phyloP scores from a whole-genome alignment of 1,284 basidiomycete species.

The Apiotrichum gracile region DNA sequence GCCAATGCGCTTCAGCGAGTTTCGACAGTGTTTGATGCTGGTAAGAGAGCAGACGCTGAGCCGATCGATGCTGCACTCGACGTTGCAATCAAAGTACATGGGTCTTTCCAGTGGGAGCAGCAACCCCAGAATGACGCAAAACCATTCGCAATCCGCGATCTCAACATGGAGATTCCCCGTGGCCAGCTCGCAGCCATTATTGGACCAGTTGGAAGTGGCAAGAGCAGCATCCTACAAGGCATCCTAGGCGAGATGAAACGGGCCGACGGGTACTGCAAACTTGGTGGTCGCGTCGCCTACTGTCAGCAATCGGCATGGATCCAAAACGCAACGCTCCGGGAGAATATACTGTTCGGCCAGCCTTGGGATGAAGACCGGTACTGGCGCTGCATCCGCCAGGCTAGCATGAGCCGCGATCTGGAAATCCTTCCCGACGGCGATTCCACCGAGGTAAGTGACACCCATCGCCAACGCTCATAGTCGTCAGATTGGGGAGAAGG shows the following conservation, averaged over 20 bases:
- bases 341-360: conserved; percentile 60
- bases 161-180: conserved; percentile 56
- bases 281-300: conserved; percentile 69
- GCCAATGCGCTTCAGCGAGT: conserved; percentile 58
- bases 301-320: conserved; percentile 79
- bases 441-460: conserved; percentile 54
- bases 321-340: conserved; percentile 64
- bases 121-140: neutral
- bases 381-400: conserved; percentile 58
- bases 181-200: conserved; percentile 62
- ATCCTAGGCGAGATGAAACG: conserved; percentile 66
- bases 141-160: conserved; percentile 54
- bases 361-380: conserved; percentile 64
- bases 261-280: conserved; percentile 53
- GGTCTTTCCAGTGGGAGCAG: conserved; percentile 58
- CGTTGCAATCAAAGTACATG: conserved; percentile 54
- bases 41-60: conserved; percentile 49
- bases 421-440: conserved; percentile 67
- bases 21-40: conserved; percentile 54
- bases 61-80: conserved; percentile 51
- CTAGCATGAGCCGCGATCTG: conserved; percentile 63
- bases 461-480: conserved; percentile 54
- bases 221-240: conserved; percentile 65
- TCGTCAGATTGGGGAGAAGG: conserved; percentile 51
- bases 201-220: conserved; percentile 54